Base-by-base conservation (phyloP, 83 land plant genomes). In the Picea engelmannii region DNA sequence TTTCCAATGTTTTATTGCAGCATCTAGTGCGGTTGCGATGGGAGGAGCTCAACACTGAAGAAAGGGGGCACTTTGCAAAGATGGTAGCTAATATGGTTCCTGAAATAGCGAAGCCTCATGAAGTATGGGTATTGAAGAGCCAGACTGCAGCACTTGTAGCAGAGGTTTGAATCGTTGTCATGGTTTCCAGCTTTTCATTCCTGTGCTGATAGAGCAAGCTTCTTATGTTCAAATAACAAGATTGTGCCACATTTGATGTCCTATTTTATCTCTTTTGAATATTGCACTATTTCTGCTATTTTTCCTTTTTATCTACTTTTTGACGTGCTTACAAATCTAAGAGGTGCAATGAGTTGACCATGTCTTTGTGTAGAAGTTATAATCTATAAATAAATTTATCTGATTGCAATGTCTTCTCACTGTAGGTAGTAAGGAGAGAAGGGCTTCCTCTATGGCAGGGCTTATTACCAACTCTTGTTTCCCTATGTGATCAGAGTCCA, bases 101-200 rank as follows among this genome's bases (percentile, higher is more conserved):
- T 23, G 95, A 93, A 78, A 83, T 92, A 78, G 96, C 94, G 21
- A 81, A 85, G 44, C 90, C 96, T 78, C 82, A 79, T 80, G 97
- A 94, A 73, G 88, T 88, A 81, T 98, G 99, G 99, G 91, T 89
- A 62, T 81, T 98, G 81, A 98, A 96, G 86, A 98, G 99, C 91
- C 99, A 96, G 86, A 80, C 95, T 81, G 99, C 99, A 82, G 97
- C 96, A 52, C 98, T 98, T 78, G 88, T 94, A 80, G 99, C 99
- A 67, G 99, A 98, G 99, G 99, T 98, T 78, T 60, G 59, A 42
- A 59, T 81, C 80, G 8, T 66, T 52, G 27, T 2, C 12, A 10
- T 69, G 59, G 78, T 68, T 79, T 64, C 78, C 60, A 23, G 17
- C 59, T 77, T 18, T 25, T 60, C 24, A 25, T 58, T 75, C 27